Base-by-base conservation (phyloP, 108 stramenopile genomes). In the Nitzschia putrida region DNA sequence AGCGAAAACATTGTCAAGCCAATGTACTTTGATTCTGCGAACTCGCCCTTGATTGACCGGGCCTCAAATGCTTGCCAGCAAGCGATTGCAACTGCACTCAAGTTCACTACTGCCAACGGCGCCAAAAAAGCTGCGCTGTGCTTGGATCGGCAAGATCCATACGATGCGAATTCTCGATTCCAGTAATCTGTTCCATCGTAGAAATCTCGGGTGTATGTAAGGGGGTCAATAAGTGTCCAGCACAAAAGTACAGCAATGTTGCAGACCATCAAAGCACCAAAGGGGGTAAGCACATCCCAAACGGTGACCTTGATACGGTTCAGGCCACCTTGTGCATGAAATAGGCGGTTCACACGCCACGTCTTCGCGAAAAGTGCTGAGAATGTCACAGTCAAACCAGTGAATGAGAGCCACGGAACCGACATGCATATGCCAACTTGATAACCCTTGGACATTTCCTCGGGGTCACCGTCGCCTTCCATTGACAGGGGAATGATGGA, bases 211-310 rank as follows among this genome's bases (percentile, higher is more conserved):
- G 23, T 9, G 45, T 76, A 85, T 41, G 50, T 57, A 11, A 82
- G 39, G n/a, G 84, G 78, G 59, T 80, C 80, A 10, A 85, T 23
- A 9, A 66, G 23, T 14, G 87, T 88, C 87, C 87, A 88, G 16
- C 51, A 66, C 40, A 72, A 41, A 21, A 88, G 59, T 3, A 83
- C 52, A 5, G 68, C 57, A 11, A 72, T 16, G 58, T 83, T 85
- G 0, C 50, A 54, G 7, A 71, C 38, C 55, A 88, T 34, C 8
- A 88, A 25, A n/a, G 67, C 23, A 21, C 61, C 47, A 56, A 84
- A 81, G 1, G 88, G 88, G 13, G 51, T 40, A 13, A 88, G 66
- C 8, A 85, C 88, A 58, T 85, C 88, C 58, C 53, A 60, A 12
- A 58, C 71, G 21, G 52, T 66, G 12, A 88, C 75, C 51, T 53